phyloP scores from a whole-genome alignment of 129 eudicot species.

The Chrysanthemum makinoi region DNA sequence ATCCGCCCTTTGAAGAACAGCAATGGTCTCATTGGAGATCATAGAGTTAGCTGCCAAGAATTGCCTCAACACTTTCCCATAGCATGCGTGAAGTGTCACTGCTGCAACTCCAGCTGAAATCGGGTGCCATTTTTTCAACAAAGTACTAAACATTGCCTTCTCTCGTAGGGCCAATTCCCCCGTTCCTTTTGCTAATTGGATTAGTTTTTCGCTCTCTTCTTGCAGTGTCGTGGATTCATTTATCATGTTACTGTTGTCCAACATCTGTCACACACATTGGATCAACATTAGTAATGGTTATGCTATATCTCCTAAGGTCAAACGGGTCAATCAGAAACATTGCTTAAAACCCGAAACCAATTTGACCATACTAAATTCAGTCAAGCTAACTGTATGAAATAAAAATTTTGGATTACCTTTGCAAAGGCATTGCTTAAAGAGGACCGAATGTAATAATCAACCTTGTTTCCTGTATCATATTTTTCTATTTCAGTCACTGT shows the following conservation, averaged over 20 bases:
- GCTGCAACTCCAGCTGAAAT: conserved; percentile 89
- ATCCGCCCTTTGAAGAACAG: conserved; percentile 72
- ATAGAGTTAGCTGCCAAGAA: conserved; percentile 48
- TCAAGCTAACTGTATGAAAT: neutral
- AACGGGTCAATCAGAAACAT: too few species aligned
- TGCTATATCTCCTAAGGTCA: too few species aligned
- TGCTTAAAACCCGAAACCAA: too few species aligned
- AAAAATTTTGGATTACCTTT: conserved; percentile 34
- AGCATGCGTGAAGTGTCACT: conserved; percentile 69
- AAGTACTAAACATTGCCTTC: conserved; percentile 47
- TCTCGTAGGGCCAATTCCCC: conserved; percentile 71
- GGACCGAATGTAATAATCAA: conserved; percentile 68
- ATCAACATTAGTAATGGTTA: neutral
- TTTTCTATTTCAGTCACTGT: conserved; percentile 40
- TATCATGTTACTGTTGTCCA: conserved; percentile 42
- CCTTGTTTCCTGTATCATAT: conserved; percentile 49
- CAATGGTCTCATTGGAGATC: conserved; percentile 46
- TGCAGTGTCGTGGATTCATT: conserved; percentile 37
- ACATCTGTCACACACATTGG: conserved; percentile 35
- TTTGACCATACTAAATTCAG: neutral
- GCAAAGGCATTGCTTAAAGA: conserved; percentile 69
- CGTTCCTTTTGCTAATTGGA: conserved; percentile 55
- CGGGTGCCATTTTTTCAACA: conserved; percentile 84
- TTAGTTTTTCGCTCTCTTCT: conserved; percentile 51
- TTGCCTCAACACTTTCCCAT: conserved; percentile 61